Evolutionary conservation across 2,329 filamentous ascomycete species (phyloP).

Genomic region (Corynespora cassiicola): DNA sequence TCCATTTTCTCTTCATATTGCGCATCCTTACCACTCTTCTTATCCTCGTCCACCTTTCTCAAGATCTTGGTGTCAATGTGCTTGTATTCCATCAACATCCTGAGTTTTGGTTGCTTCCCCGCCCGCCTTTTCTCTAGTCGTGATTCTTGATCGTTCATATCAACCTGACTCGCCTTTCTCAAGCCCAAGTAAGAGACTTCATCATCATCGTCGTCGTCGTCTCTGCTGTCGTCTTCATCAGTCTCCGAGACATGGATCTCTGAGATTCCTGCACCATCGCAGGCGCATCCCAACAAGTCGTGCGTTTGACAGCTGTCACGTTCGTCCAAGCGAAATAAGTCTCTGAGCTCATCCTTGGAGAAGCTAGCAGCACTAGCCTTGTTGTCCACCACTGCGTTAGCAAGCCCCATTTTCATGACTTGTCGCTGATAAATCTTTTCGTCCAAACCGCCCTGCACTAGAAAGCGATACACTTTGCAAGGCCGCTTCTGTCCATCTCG

Average conservation of each 20-base stretch:
- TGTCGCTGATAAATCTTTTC: conserved; percentile 80
- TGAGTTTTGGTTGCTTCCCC: conserved; percentile 51
- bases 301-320: conserved; percentile 70
- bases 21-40: conserved; percentile 33
- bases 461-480: conserved; percentile 72
- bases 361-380: conserved; percentile 68
- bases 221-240: conserved; percentile 18
- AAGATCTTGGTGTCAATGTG: conserved; percentile 55
- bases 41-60: conserved; percentile 40
- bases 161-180: conserved; percentile 51
- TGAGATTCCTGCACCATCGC: conserved; percentile 60
- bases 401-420: conserved; percentile 72
- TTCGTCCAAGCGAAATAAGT: conserved; percentile 71
- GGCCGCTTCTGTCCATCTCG: conserved; percentile 73
- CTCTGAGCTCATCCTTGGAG: conserved; percentile 68
- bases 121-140: conserved; percentile 44
- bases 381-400: conserved; percentile 74
- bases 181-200: conserved; percentile 31
- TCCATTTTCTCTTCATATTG: conserved; percentile 38
- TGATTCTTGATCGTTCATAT: conserved; percentile 55
- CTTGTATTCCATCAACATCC: conserved; percentile 61
- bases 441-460: conserved; percentile 72
- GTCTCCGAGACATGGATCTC: conserved; percentile 19
- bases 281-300: conserved; percentile 68
- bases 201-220: conserved; percentile 32